Conservation (phyloP, 179 eudicot species). For the Monotropa hypopitys region DNA sequence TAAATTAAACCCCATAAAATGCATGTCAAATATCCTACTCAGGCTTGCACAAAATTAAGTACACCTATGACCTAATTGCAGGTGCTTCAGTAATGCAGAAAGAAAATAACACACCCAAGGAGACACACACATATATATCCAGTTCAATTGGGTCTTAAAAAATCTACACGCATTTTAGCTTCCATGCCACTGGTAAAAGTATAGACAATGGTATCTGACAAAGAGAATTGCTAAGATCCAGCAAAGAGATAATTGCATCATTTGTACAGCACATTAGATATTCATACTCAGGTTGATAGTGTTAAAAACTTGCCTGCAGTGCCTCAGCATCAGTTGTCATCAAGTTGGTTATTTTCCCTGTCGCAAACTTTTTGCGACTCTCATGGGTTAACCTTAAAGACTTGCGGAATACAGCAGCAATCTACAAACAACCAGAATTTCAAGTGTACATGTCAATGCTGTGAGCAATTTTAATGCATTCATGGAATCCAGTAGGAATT, state of each 20-base stretch:
- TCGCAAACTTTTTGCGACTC: conserved; percentile 62
- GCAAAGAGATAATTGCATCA: neutral
- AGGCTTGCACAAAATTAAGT: neutral
- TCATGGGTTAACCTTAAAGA: conserved; percentile 78
- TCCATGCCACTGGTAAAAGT: no score
- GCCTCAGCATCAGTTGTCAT: conserved; percentile 94
- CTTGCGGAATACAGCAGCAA: conserved; percentile 92
- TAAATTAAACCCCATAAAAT: no score
- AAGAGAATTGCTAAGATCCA: neutral
- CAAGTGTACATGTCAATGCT: conserved; percentile 3
- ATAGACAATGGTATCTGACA: no score
- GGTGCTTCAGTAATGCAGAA: no score
- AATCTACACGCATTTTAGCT: neutral
- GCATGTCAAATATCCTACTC: neutral
- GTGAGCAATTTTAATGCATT: neutral
- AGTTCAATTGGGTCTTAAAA: no score
- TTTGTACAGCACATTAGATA: neutral
- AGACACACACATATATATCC: no score
- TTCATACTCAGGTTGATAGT: neutral
- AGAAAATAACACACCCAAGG: no score
- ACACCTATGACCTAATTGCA: neutral
- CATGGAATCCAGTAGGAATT: neutral
- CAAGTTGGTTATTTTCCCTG: conserved; percentile 83
- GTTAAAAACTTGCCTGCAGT: conserved; percentile 50
- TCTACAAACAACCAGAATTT: conserved; percentile 23